Percentiles rank a stretch among this genome's conserved stretches.
These are phyloP conservation scores for Penicillium waksmanii DNA, from an alignment of 495 filamentous ascomycete species.

Conservation along the genomic window DNA sequence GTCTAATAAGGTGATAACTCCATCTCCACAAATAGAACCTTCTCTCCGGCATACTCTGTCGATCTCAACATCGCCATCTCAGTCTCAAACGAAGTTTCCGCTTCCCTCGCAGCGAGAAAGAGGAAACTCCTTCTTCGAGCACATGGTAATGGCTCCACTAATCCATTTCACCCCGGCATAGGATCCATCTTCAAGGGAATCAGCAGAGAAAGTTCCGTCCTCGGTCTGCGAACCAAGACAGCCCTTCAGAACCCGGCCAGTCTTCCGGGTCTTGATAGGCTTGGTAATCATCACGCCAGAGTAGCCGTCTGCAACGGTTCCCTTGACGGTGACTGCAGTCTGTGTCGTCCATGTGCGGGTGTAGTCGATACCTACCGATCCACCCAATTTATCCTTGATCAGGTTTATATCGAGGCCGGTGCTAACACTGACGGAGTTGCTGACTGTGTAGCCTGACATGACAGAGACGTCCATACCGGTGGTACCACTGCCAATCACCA, in stretches of 20 bases:
- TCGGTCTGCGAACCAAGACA: conserved; percentile 12
- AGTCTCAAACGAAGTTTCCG: conserved; percentile 10
- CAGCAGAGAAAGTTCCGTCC: conserved; percentile 5
- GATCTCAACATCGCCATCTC: too few relatives aligned
- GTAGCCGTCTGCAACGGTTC: conserved; percentile 9
- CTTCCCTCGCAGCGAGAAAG: conserved; percentile 12
- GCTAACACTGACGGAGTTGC: conserved; percentile 8
- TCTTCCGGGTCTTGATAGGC: conserved; percentile 14
- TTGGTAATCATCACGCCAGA: conserved; percentile 14
- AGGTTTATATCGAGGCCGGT: background rate
- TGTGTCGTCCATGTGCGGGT: conserved; percentile 12
- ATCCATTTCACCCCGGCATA: conserved; percentile 19
- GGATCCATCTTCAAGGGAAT: conserved; percentile 11
- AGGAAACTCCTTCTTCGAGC: conserved; percentile 16
- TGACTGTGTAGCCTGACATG: conserved; percentile 14
- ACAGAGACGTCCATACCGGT: conserved; percentile 16
- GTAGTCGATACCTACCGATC: conserved; percentile 6
- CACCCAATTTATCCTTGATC: conserved; percentile 12
- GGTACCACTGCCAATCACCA: conserved; percentile 14
- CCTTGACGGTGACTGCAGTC: conserved; percentile 12
- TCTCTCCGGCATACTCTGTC: too few relatives aligned
- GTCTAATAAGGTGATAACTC: too few relatives aligned
- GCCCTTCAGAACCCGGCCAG: conserved; percentile 10
- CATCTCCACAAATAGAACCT: too few relatives aligned
- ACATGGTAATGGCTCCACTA: conserved; percentile 18